Evolutionary conservation across 1,284 basidiomycete species (phyloP).

Genomic region (Ceratobasidium sp.): DNA sequence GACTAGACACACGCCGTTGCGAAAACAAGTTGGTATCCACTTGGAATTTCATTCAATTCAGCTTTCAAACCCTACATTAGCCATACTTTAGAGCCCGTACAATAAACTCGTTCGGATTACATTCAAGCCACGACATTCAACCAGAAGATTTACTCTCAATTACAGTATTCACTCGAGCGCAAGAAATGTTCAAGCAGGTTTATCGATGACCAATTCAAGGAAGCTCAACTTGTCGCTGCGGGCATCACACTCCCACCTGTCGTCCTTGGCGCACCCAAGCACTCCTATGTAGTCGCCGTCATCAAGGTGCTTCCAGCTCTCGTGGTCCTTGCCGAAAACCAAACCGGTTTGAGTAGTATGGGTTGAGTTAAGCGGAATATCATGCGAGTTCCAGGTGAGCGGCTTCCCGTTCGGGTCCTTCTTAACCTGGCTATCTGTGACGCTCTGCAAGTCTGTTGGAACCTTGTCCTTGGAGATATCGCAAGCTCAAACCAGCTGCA

Average conservation of each 20-base stretch:
- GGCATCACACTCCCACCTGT: neutral
- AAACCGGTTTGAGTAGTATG: neutral
- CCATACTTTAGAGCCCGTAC: too few species aligned
- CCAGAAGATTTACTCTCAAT: too few species aligned
- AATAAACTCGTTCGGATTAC: too few species aligned
- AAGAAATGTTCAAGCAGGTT: too few species aligned
- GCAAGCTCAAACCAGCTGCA: constrained; percentile 41
- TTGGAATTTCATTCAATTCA: too few species aligned
- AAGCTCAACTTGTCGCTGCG: neutral
- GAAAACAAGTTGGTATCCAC: too few species aligned
- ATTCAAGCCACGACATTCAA: too few species aligned
- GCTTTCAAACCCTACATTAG: too few species aligned
- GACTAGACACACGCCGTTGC: too few species aligned
- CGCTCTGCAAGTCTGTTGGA: neutral
- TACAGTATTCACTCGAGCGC: too few species aligned
- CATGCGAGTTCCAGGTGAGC: constrained; percentile 2
- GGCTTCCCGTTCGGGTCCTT: neutral
- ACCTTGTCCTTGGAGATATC: too few species aligned
- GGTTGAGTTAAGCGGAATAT: neutral
- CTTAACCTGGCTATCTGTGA: neutral
- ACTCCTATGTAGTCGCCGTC: neutral
- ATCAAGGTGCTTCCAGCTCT: neutral
- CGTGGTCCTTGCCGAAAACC: neutral
- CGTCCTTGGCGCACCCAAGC: constrained; percentile 5
- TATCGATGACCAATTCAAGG: neutral